phyloP scores from a whole-genome alignment of 768 basidiomycete genomes.

The Suillus bovinus region DNA sequence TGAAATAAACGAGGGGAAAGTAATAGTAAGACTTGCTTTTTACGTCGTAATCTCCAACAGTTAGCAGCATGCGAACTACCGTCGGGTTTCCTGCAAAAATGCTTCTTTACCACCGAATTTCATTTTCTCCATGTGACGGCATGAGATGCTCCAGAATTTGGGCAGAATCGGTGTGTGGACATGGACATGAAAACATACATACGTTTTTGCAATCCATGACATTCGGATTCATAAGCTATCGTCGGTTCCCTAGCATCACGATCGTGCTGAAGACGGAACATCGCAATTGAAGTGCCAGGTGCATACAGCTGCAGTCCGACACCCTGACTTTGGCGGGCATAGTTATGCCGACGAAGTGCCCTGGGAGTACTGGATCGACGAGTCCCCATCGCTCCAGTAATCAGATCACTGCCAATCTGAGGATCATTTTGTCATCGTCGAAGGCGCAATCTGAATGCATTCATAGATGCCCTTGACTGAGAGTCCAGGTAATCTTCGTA shows the following conservation, averaged over 20 bases:
- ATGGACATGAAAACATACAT: not conserved
- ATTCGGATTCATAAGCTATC: not conserved
- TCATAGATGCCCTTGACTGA: slow-evolving; percentile 71
- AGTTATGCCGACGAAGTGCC: not conserved
- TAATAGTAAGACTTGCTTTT: too few relatives aligned
- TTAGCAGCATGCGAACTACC: not conserved
- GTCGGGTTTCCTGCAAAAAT: not conserved
- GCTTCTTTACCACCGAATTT: not conserved
- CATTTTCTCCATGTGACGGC: not conserved
- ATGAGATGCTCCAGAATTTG: not conserved
- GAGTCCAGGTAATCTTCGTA: slow-evolving; percentile 78
- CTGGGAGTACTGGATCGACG: not conserved
- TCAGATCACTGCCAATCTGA: not conserved
- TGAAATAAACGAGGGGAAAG: too few relatives aligned
- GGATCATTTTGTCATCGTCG: slow-evolving; percentile 44
- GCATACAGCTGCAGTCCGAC: not conserved
- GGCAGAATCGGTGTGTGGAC: too few relatives aligned
- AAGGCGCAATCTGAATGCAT: slow-evolving; percentile 76
- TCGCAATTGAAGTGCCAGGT: not conserved
- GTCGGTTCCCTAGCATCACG: not conserved
- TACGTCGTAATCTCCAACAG: too few relatives aligned
- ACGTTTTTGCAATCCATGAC: not conserved
- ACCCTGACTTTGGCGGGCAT: not conserved
- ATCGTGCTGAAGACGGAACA: not conserved
- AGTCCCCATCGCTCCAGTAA: not conserved